Evolutionary conservation across 2,329 filamentous ascomycete species (phyloP), one percentile per base, ranked within the genome.

Genomic region (Aspergillus chevalieri): DNA sequence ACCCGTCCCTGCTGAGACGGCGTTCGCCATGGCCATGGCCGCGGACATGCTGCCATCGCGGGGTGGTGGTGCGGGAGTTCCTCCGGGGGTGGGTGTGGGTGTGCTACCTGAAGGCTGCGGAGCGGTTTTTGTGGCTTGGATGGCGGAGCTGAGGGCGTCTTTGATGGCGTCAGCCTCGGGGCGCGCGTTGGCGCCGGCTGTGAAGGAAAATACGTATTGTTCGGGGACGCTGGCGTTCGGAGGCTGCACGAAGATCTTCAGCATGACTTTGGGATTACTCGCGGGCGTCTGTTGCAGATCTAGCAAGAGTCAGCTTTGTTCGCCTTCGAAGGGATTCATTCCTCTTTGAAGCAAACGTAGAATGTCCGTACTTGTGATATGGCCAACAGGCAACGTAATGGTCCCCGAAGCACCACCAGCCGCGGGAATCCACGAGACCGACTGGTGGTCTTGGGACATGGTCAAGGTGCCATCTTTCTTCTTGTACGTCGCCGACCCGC

Each of bases 281-380:
- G 89, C 89, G 10, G 93, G 91, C 1, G 93, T 97, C 68, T 97
- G 92, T 69, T 98, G 92, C 44, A 98, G 81, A 72, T 97, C 89
- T 93, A n/a, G 59, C 28, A 41, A 42, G 48, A 28, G 48, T 46
- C 22, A 49, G 51, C 44, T 30, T 30, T 4, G 10, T 30, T 24
- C 17, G 34, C 47, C 41, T 8, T 26, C 43, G 28, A 34, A 46
- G 43, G 53, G 10, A 30, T 30, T 30, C 26, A 10, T 24, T 26
- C 8, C 9, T 26, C 24, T 8, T 42, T 42, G n/a, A 19, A 15
- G 38, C 33, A 24, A 49, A 33, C 21, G 42, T 26, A 38, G 24
- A 22, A 22, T 22, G 21, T 22, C 19, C 5, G 65, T 77, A 93
- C 89, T 96, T 46, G 86, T 89, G 63, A 97, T 92, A 60, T 85